phyloP scores from a whole-genome alignment of 805 yeast species.

The Pachysolen tannophilus region DNA sequence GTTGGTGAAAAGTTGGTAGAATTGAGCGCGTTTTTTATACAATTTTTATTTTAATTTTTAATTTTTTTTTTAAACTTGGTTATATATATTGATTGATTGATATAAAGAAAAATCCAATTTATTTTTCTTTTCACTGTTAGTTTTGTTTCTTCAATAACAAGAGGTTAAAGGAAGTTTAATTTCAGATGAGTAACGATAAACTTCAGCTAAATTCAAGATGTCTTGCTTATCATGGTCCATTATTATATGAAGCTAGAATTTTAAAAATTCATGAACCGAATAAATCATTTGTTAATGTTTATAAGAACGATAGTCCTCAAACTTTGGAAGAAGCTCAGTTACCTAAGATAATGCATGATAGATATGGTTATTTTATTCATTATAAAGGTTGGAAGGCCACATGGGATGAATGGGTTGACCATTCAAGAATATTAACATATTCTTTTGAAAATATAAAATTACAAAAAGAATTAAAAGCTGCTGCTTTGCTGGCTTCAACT shows the following conservation, averaged over 20 bases:
- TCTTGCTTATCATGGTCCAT: constrained; percentile 85
- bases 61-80: no score
- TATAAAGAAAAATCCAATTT: no score
- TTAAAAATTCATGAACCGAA: constrained; percentile 54
- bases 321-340: constrained; percentile 14
- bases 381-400: constrained; percentile 93
- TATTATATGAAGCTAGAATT: constrained; percentile 83
- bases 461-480: constrained; percentile 51
- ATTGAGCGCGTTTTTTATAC: no score
- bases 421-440: constrained; percentile 56
- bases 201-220: constrained; percentile 26
- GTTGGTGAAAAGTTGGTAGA: no score
- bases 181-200: constrained; percentile 4
- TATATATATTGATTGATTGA: no score
- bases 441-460: constrained; percentile 60
- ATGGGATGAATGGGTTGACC: constrained; percentile 95
- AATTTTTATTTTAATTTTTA: no score
- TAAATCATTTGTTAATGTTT: constrained; percentile 14
- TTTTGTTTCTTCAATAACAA: background rate
- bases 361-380: constrained; percentile 61
- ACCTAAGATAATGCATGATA: constrained; percentile 20
- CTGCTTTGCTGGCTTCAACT: constrained; percentile 26
- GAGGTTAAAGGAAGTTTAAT: background rate
- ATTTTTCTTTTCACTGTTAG: no score
- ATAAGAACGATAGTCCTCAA: constrained; percentile 1